Evolutionary conservation across 768 basidiomycete species (phyloP), one percentile per base, ranked within the genome.

Genomic region (Floccularia luteovirens): DNA sequence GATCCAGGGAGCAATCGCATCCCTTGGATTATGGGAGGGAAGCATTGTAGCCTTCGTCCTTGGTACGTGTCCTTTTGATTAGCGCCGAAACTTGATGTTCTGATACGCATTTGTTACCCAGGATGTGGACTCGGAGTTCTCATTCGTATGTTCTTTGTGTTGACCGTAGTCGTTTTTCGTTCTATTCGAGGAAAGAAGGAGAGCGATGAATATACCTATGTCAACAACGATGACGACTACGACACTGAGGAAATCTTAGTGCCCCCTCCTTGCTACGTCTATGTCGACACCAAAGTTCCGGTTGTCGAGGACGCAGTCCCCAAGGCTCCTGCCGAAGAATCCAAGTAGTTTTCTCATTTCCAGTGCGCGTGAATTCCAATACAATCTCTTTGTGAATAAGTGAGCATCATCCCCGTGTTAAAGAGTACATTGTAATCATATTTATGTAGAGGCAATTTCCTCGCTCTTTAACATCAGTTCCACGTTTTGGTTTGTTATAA

Each of bases 81-180:
- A 21, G 39, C 20, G 33, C 7, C 4, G 14, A 22, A 36, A 34
- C 23, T 43, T 21, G 50, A 30, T 32, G 36, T 34, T 35, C 13
- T 28, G 31, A 32, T 30, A 32, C 25, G 6, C 17, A 12, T 33
- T n/a, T 16, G 41, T 27, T 37, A 44, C 22, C 23, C 47, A 87
- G 85, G 86, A n/a, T 88, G 84, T 50, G 87, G 87, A 37, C 74
- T 89, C 38, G 88, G 88, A 40, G 87, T 89, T 31, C 71, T 90
- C 19, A 58, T 90, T 42, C 71, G 88, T 55, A 87, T 90, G 80
- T 51, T 87, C 55, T 90, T 74, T 72, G 86, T 90, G 47, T 52
- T 89, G 48, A 54, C 69, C 22, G 61, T 90, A 44, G 60, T 90
- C 46, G 51, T 69, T 24, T 74, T 68, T 50, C 83, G 88, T 50